Evolutionary conservation across 2,329 filamentous ascomycete species (phyloP), one percentile per base, ranked within the genome.

Genomic region (Didymella lethalis): DNA sequence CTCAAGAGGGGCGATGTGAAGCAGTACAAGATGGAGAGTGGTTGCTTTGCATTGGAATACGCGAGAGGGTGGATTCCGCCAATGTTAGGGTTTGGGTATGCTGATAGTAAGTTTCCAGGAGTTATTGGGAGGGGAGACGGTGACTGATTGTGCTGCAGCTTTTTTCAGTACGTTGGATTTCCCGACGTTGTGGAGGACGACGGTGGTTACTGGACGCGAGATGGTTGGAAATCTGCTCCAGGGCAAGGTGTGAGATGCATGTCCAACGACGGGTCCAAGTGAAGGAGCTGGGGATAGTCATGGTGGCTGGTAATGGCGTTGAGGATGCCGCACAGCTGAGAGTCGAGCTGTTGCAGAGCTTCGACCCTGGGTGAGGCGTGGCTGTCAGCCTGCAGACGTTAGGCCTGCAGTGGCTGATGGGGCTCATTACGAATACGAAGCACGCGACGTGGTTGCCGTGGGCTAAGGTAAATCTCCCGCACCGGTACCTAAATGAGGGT

Each of bases 81-180:
- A 57, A 96, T 97, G 93, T 82, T 97, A 50, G 90, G 90, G 77
- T 96, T 96, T 77, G 93, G 93, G 60, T 94, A 90, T 76, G 90
- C 92, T 63, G 93, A 96, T 78, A 88, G 52, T 54, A n/a, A 54
- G 52, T 54, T 1, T 32, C 28, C 7, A 2, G 20, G 36, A 20
- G 0, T 14, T 2, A 0, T 16, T 12, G n/a, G 11, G 4, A 2
- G 2, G 7, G 18, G 18, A 5, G 20, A 11, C 20, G 14, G 7
- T 6, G 26, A 28, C 44, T 54, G 20, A 54, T 26, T 18, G 12
- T 28, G 1, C n/a, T 48, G n/a, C n/a, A 54, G 52, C 86, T 46
- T 83, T 96, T 59, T 86, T 84, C 54, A 93, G 89, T 78, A 96
- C 92, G 4, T 82, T 96, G 65, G 93, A 96, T 78, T 85, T 96